Evolutionary conservation across 179 eudicot species (phyloP).

Genomic region (Actinidia chinensis): DNA sequence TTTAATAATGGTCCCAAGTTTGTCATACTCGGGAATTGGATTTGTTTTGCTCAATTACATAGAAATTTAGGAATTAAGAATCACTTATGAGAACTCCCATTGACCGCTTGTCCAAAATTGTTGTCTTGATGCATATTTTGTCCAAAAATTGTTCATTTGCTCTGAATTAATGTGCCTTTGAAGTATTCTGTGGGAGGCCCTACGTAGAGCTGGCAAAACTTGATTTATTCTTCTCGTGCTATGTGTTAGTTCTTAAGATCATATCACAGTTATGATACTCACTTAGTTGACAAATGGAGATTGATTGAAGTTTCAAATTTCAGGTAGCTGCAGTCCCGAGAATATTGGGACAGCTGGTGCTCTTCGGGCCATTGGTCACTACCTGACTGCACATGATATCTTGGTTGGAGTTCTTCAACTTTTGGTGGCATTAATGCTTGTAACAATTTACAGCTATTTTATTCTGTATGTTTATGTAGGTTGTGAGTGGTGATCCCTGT

Average conservation of each 20-base stretch:
- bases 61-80: neutral
- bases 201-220: neutral
- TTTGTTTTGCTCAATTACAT: too few relatives aligned
- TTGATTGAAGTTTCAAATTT: slow-evolving; percentile 16
- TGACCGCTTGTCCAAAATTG: neutral
- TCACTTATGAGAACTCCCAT: neutral
- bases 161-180: neutral
- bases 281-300: neutral
- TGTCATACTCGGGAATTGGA: too few relatives aligned
- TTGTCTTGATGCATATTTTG: neutral
- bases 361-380: slow-evolving; percentile 76
- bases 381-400: slow-evolving; percentile 80
- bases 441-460: neutral
- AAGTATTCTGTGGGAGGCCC: neutral
- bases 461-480: slow-evolving; percentile 41
- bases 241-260: slow-evolving; percentile 1
- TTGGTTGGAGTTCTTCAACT: slow-evolving; percentile 57
- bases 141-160: neutral
- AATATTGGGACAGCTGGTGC: slow-evolving; percentile 97
- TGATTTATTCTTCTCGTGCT: neutral
- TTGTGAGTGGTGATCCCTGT: slow-evolving; percentile 97
- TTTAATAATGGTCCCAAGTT: too few relatives aligned
- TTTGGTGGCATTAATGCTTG: neutral
- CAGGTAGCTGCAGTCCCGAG: slow-evolving; percentile 95
- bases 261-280: neutral